Percentiles rank a stretch among this genome's conserved stretches.
phyloP scores from a whole-genome alignment of 805 yeast species.

The Suhomyces kilbournensis region DNA sequence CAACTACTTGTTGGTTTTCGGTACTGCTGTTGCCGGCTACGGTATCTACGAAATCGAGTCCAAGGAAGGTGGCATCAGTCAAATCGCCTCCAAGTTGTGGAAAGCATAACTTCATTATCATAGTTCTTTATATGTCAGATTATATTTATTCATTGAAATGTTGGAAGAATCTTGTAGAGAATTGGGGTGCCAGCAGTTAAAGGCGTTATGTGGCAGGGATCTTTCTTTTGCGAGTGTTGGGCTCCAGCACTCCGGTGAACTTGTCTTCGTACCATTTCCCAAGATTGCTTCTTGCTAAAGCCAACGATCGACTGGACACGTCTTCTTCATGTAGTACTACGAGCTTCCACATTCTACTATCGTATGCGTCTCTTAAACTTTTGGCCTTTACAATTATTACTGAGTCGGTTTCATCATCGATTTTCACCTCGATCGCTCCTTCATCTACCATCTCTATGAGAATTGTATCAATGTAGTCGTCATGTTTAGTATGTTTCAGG shows the following conservation, averaged over 20 bases:
- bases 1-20: constrained; percentile 57
- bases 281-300: constrained; percentile 16
- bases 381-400: constrained; percentile 17
- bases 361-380: constrained; percentile 32
- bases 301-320: constrained; percentile 17
- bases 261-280: constrained; percentile 21
- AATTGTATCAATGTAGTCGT: constrained; percentile 15
- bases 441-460: constrained; percentile 26
- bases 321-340: constrained; percentile 25
- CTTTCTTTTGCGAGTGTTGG: constrained; percentile 11
- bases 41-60: constrained; percentile 72
- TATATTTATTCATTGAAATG: constrained; percentile 4
- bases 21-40: constrained; percentile 62
- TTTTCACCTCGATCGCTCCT: constrained; percentile 20
- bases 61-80: constrained; percentile 61
- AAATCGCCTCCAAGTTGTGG: constrained; percentile 41
- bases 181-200: too few relatives aligned
- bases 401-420: constrained; percentile 23
- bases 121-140: constrained; percentile 1
- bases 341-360: constrained; percentile 17
- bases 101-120: constrained; percentile 24
- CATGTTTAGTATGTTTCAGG: constrained; percentile 6
- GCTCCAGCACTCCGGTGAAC: neutral
- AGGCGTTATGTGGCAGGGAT: neutral
- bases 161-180: too few relatives aligned